Base-by-base conservation (phyloP, 257 asterid genomes). In the Leonotis leonurus region DNA sequence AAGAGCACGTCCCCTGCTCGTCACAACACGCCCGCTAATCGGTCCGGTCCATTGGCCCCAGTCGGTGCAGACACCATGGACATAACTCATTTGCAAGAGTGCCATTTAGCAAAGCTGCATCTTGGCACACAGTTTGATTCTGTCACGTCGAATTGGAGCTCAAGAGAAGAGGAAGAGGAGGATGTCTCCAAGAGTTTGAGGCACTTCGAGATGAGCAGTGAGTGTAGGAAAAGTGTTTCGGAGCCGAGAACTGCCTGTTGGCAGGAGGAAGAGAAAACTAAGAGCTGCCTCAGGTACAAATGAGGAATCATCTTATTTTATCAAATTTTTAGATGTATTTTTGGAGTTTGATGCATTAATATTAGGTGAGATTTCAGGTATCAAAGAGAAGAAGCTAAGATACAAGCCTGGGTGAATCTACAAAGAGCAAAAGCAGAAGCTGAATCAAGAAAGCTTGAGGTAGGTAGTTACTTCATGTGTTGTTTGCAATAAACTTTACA, bases 351-450 rank as follows among this genome's bases (percentile, higher is more conserved):
- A 14, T 49, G 46, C 20, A 20, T 33, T 68, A 12, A 59, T 65
- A 11, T 51, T 1, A 8, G 52, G 11, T 67, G 18, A 9, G 45
- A 26, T 64, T 65, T 43, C 64, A 92, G 99, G 92, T 87, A 89
- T 65, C 95, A 93, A 67, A 85, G 99, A 69, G 99, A 93, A 77
- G 94, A 89, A 79, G 96, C 99, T 8, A 89, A 81, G 64, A 89
- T 93, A 58, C 90, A 89, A 78, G 99, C 97, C 75, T 89, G 99
- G 99, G 86, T 93, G 69, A 89, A 93, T 54, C 97, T 80, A 25
- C 96, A 87, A 67, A 85, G 78, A 75, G 99, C 99, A 60, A 93
- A 89, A 75, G 97, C 96, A 20, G 99, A 93, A 85, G 97, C 99
- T 60, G 94, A 93, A 57, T 93, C 99, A 13, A 82, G 94, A 84